Base-by-base conservation (phyloP, 2,329 filamentous ascomycete genomes). In the Pseudogymnoascus verrucosus region DNA sequence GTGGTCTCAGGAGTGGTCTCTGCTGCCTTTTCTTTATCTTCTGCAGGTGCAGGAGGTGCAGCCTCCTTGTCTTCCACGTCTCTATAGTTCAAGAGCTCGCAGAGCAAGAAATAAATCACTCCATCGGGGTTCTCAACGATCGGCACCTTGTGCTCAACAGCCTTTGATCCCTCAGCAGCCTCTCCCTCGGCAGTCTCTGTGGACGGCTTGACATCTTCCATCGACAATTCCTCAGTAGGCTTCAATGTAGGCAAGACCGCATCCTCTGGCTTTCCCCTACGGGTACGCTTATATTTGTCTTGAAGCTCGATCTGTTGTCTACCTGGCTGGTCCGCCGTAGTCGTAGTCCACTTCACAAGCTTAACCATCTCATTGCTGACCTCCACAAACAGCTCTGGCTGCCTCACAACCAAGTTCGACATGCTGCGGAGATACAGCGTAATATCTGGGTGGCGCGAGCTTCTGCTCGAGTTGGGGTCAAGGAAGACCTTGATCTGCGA, bases 111-210 rank as follows among this genome's bases (percentile, higher is more conserved):
- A 71, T 98, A 91, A 64, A 99, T 88, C 3, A 99, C 91, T 3
- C 95, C 95, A 74, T 98, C 95, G 0, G 93, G 91, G 66, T 95
- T 92, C 74, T 97, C 93, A 5, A 97, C 87, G 11, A 93, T 82
- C 1, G 95, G 93, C 7, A 90, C 81, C 76, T 96, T 97, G 42
- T 85, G 76, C 65, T 97, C 92, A 37, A 77, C 73, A 0, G 77
- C 68, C 74, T 93, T 96, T 2, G 84, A 79, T 19, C 79, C 82
- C 69, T 91, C 89, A 1, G 79, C 74, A 78, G 86, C 84, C 26
- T 85, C 82, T 68, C 84, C 84, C 68, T 87, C 84, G 57, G 74
- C 76, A 10, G 76, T 71, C 70, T 89, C 85, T 0, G 85, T 88
- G 2, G 84, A 83, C 16, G 78, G 80, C 71, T 87, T 87, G 63